phyloP scores from a whole-genome alignment of 228 moss, liverwort and hornwort species.

The Sphagnum magellanicum region DNA sequence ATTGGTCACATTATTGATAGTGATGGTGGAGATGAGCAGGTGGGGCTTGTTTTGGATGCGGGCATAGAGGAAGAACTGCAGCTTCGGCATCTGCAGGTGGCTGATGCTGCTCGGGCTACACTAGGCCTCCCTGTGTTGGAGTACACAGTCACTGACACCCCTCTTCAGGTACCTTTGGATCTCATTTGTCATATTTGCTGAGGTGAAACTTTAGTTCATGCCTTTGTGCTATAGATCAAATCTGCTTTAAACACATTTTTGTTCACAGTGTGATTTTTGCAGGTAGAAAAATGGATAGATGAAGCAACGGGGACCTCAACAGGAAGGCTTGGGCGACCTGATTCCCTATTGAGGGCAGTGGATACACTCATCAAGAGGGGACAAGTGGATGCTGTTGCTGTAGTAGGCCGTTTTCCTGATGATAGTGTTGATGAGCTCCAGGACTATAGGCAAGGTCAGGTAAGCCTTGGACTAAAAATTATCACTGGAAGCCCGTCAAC shows the following conservation, averaged over 20 bases:
- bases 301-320: conserved; percentile 68
- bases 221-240: neutral
- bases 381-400: conserved; percentile 81
- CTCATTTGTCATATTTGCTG: neutral
- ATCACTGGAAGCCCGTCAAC: neutral
- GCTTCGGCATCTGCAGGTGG: conserved; percentile 79
- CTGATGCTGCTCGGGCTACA: conserved; percentile 80
- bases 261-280: conserved; percentile 29
- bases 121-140: conserved; percentile 82
- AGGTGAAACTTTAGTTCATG: no score
- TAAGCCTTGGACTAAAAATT: conserved; percentile 7
- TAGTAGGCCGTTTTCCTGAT: conserved; percentile 85
- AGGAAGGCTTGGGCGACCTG: conserved; percentile 73
- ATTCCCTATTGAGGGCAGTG: conserved; percentile 81
- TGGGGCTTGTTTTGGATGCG: conserved; percentile 79
- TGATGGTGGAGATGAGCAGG: conserved; percentile 30
- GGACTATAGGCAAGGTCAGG: conserved; percentile 92
- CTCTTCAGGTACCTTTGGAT: conserved; percentile 52
- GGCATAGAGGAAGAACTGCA: conserved; percentile 83
- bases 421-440: conserved; percentile 69
- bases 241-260: conserved; percentile 19
- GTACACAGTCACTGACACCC: conserved; percentile 71
- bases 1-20: conserved; percentile 3
- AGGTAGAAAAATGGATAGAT: conserved; percentile 98
- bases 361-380: conserved; percentile 44